Evolutionary conservation across 2,329 filamentous ascomycete genomes (phyloP), one percentile per base, ranked within the genome.

Genomic region (Aspergillus vadensis): DNA sequence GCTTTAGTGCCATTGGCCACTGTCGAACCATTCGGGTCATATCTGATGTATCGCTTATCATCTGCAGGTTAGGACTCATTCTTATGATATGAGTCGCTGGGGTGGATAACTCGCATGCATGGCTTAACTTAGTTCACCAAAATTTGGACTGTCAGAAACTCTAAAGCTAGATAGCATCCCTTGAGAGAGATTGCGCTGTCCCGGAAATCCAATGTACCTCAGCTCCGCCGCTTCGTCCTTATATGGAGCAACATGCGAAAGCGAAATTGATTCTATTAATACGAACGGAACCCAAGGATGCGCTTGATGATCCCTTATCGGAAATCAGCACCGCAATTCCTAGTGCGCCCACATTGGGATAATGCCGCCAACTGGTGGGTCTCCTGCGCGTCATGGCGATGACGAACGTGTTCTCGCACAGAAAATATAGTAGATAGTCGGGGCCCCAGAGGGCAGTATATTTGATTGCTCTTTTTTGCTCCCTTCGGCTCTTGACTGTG

Each of bases 291-390:
- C 8, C 39, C n/a, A 17, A 47, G 21, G 39, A 44, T 23, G 53
- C 53, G 38, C 38, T 47, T 44, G 14, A 21, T 47, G 39, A 44
- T 55, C 39, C 32, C 23, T 47, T 25, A 44, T 53, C 50, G 36
- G 19, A 15, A 39, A 53, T 44, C 53, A 32, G 17, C 38, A 23
- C 17, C 19, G 30, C 53, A 23, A 15, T 43, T 25, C 10, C n/a
- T 47, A 44, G 53, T 44, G 41, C 39, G 38, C 21, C 53, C 27
- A 1, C 19, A 47, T 32, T 27, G 39, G 53, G 53, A 47, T 27
- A 55, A 55, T 55, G 53, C 53, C 32, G 23, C 21, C 39, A 30
- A 21, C 3, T 21, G 53, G 53, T 55, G 53, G 53, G 53, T 55
- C 53, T n/a, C 47, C 47, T 50, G 47, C 47, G 47, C 25, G 47